Conservation (phyloP, 2,329 filamentous ascomycete species). For the Diplodia scrobiculata region DNA sequence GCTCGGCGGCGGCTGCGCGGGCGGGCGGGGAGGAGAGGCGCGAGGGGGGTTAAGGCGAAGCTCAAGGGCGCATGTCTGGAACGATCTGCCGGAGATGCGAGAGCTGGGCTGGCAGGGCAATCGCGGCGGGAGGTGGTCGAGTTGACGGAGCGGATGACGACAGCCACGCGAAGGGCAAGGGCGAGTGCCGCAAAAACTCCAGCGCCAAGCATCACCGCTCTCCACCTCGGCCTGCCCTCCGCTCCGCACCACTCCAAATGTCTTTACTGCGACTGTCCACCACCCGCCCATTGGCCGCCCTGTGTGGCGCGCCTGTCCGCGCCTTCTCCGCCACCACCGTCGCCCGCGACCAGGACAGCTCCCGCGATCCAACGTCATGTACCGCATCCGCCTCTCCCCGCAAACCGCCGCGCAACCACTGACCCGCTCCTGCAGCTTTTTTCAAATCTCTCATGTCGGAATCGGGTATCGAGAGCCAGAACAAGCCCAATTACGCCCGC, state of each 20-base stretch:
- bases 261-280: background rate
- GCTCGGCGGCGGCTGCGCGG: background rate
- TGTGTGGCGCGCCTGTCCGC: background rate
- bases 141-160: slow-evolving; percentile 1
- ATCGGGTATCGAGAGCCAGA: background rate
- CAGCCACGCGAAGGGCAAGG: background rate
- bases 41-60: background rate
- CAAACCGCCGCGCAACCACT: background rate
- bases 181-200: slow-evolving; percentile 23
- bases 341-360: background rate
- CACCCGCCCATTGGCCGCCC: background rate
- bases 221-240: background rate
- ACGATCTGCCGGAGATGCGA: background rate
- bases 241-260: slow-evolving; percentile 2
- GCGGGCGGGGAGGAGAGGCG: background rate
- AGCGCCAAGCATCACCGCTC: slow-evolving; percentile 18
- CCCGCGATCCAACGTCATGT: slow-evolving; percentile 3
- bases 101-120: background rate
- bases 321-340: slow-evolving; percentile 19
- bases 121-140: background rate
- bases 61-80: slow-evolving; percentile 18
- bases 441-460: background rate
- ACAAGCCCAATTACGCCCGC: too few relatives aligned
- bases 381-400: background rate
- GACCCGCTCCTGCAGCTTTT: background rate